A percentile compares a stretch with the other conserved stretches of the same genome.
phyloP scores from a whole-genome alignment of 208 protist species.

The Kentomonas sorsogonicus region DNA sequence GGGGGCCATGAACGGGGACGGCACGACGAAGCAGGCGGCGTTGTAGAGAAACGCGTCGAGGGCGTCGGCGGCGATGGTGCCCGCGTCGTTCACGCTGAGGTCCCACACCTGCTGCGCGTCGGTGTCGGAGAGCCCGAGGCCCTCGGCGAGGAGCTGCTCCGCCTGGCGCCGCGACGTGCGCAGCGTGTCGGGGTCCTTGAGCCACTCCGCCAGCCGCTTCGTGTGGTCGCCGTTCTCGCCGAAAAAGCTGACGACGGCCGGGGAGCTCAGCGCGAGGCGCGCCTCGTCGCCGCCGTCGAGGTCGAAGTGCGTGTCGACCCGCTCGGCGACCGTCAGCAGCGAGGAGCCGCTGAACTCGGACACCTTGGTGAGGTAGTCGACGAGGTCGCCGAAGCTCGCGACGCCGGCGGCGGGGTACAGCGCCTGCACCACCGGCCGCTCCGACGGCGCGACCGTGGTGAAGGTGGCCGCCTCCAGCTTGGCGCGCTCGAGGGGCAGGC shows the following conservation, averaged over 20 bases:
- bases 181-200: slow-evolving; percentile 36
- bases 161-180: slow-evolving; percentile 28
- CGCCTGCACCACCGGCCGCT: slow-evolving; percentile 54
- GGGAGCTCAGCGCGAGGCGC: slow-evolving; percentile 20
- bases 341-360: slow-evolving; percentile 62
- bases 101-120: slow-evolving; percentile 45
- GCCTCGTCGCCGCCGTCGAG: slow-evolving; percentile 54
- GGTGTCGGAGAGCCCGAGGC: slow-evolving; percentile 28
- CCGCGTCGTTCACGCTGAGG: slow-evolving; percentile 14
- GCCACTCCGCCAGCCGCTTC: slow-evolving; percentile 26
- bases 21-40: slow-evolving; percentile 41
- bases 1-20: slow-evolving; percentile 57
- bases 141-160: slow-evolving; percentile 27
- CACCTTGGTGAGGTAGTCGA: slow-evolving; percentile 71
- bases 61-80: slow-evolving; percentile 38
- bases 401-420: slow-evolving; percentile 75
- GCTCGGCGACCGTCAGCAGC: slow-evolving; percentile 53
- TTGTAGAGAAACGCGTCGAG: slow-evolving; percentile 54
- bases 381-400: slow-evolving; percentile 45
- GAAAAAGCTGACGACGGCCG: slow-evolving; percentile 40
- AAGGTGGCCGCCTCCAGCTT: slow-evolving; percentile 58
- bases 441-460: slow-evolving; percentile 40
- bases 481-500: slow-evolving; percentile 46
- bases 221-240: slow-evolving; percentile 24
- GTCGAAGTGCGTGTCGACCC: slow-evolving; percentile 59